These are phyloP conservation scores for Paramecium octaurelia DNA, from an alignment of 73 alveolate genomes.

Conservation along the genomic window DNA sequence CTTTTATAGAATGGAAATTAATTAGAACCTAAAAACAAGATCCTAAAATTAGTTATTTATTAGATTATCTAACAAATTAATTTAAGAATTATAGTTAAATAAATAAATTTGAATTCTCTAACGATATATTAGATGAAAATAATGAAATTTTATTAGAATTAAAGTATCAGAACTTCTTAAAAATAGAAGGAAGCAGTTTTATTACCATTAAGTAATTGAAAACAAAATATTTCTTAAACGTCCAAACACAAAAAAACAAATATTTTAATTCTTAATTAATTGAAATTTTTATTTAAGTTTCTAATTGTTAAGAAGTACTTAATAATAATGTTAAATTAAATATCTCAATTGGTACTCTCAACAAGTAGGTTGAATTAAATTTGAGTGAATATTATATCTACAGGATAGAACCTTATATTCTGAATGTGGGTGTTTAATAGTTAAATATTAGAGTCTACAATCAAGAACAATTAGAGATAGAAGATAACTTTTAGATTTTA, in stretches of 20 bases:
- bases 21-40: background rate
- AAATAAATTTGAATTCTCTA: background rate
- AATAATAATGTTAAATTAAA: background rate
- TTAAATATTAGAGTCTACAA: background rate
- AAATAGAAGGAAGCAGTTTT: background rate
- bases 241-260: background rate
- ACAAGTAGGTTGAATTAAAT: background rate
- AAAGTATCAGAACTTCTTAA: background rate
- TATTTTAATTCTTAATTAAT: background rate
- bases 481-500: background rate
- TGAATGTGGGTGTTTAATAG: background rate
- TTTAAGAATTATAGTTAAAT: background rate
- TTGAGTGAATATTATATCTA: background rate
- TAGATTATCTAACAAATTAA: background rate
- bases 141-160: background rate
- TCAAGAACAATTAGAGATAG: background rate
- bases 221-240: background rate
- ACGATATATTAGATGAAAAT: background rate
- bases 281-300: background rate
- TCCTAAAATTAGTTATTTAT: background rate
- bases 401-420: background rate
- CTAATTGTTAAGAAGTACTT: background rate
- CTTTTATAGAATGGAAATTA: background rate
- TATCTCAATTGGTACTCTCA: background rate
- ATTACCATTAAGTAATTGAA: background rate